A percentile compares a stretch with the other conserved stretches of the same genome.
Conservation (phyloP, 2,329 filamentous ascomycete genomes). For the Hymenoscyphus repandus region DNA sequence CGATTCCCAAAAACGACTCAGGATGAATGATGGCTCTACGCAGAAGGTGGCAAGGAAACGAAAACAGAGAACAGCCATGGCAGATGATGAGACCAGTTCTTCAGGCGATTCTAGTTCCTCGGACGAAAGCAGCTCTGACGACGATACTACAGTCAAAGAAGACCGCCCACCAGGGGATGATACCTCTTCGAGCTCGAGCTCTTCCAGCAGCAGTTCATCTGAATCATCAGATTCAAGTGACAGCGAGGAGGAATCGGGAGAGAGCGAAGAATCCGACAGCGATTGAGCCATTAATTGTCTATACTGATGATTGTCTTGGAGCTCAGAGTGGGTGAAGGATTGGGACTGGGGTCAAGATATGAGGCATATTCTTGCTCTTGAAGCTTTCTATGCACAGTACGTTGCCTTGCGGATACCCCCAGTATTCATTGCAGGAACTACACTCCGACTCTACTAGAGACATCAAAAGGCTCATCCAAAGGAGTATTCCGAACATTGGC, state of each 20-base stretch:
- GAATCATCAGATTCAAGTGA: conserved; percentile 17
- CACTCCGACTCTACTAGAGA: neutral
- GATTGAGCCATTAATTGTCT: conserved; percentile 4
- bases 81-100: conserved; percentile 23
- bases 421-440: neutral
- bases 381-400: neutral
- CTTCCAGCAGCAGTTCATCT: conserved; percentile 26
- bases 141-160: conserved; percentile 14
- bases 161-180: conserved; percentile 7
- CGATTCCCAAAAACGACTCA: conserved; percentile 36
- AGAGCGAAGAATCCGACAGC: conserved; percentile 19
- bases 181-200: conserved; percentile 19
- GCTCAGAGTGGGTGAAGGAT: neutral
- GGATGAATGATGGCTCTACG: conserved; percentile 41
- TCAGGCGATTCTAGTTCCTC: conserved; percentile 17
- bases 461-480: neutral
- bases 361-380: neutral
- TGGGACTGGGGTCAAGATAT: neutral
- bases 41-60: conserved; percentile 42
- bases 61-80: conserved; percentile 37
- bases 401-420: neutral
- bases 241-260: conserved; percentile 16
- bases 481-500: no score
- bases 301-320: neutral
- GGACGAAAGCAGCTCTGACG: conserved; percentile 18